Base-by-base conservation (phyloP, 2,329 filamentous ascomycete genomes). In the Sporothrix pseudoabietina region DNA sequence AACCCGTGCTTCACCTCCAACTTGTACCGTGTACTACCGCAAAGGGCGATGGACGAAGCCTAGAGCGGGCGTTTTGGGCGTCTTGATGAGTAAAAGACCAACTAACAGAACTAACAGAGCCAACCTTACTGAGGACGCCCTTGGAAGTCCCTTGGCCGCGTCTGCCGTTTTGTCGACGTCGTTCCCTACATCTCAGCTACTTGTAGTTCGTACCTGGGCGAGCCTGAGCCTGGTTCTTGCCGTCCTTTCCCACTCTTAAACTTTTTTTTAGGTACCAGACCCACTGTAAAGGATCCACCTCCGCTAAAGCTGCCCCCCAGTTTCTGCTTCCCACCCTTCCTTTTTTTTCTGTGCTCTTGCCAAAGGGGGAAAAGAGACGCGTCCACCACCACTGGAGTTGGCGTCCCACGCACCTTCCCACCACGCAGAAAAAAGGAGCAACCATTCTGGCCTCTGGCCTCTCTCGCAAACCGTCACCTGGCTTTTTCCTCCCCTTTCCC, bases 201-300 rank as follows among this genome's bases (percentile, higher is more conserved):
- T 9, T 26, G 44, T 57, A 30, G 26, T 26, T 26, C 26, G 26
- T 57, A 30, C 63, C 57, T 68, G n/a, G 44, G 14, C 19, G 44
- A 49, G 44, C 44, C 44, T 49, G 44, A 49, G 44, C 44, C 44
- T 49, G 44, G 52, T 39, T 63, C 41, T 61, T 63, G 32, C 47
- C 32, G 39, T 32, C 49, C 44, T 35, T 72, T 69, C 66, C 66
- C 66, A 69, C 66, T 47, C 66, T 49, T 69, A 54, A 69, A 69
- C 26, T 7, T 55, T 73, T 73, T 75, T 72, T 74, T 72, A 73
- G 65, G 74, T 73, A 54, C 55, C 16, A 39, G 74, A 63, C 66
- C 75, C 75, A 75, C 74, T 71, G 30, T 14, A 72, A n/a, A 4
- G 30, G 66, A 71, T 72, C 75, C 74, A 75, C 71, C 74, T 72